A percentile compares a stretch with the other conserved stretches of the same genome.
phyloP scores from a whole-genome alignment of 805 yeast genomes.

The Candida arabinofermentans region DNA sequence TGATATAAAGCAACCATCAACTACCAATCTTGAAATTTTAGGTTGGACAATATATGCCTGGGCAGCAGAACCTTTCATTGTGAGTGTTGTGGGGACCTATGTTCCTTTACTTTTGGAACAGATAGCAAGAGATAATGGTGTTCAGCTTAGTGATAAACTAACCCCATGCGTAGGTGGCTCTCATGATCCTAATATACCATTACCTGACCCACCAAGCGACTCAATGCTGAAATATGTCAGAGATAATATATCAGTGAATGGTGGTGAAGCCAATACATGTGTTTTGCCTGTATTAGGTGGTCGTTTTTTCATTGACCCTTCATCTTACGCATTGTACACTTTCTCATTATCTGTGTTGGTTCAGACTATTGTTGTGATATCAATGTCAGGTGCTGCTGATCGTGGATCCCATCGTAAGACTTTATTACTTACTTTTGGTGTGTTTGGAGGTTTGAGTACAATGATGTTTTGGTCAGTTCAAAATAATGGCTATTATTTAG shows the following conservation, averaged over 20 bases:
- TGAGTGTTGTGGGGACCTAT: slow-evolving; percentile 74
- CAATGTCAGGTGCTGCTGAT: slow-evolving; percentile 71
- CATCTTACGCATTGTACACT: slow-evolving; percentile 70
- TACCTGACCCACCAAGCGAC: slow-evolving; percentile 32
- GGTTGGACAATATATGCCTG: slow-evolving; percentile 73
- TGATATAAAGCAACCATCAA: slow-evolving; percentile 15
- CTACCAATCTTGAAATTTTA: slow-evolving; percentile 41
- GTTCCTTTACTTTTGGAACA: slow-evolving; percentile 70
- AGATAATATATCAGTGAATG: not conserved
- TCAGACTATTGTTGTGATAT: slow-evolving; percentile 67
- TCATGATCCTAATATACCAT: slow-evolving; percentile 28
- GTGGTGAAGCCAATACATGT: slow-evolving; percentile 22
- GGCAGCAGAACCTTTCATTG: slow-evolving; percentile 80
- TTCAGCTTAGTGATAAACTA: slow-evolving; percentile 51
- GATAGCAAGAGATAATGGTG: slow-evolving; percentile 71
- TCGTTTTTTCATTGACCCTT: slow-evolving; percentile 54
- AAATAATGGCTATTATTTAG: slow-evolving; percentile 43
- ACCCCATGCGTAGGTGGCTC: slow-evolving; percentile 43
- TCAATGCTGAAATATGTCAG: not conserved
- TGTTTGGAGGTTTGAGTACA: slow-evolving; percentile 54
- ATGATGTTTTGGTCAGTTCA: slow-evolving; percentile 38
- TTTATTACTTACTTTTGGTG: slow-evolving; percentile 52
- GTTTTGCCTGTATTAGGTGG: slow-evolving; percentile 31
- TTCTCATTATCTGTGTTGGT: slow-evolving; percentile 66
- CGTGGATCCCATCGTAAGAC: slow-evolving; percentile 57